Base-by-base conservation (phyloP, 768 basidiomycete genomes). In the Trametes elegans region DNA sequence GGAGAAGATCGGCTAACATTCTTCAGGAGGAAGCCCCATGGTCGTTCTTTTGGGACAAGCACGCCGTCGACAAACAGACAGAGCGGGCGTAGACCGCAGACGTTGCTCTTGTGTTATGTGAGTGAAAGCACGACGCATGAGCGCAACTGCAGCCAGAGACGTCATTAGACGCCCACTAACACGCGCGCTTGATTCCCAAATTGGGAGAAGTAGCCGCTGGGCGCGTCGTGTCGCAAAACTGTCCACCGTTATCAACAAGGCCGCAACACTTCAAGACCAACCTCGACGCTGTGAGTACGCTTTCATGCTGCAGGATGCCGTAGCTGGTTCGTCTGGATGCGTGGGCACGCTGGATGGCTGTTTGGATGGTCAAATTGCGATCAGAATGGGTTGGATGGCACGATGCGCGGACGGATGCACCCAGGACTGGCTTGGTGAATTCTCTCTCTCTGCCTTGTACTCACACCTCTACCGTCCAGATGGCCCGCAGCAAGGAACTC, bases 401-500 rank as follows among this genome's bases (percentile, higher is more conserved):
- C 73, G 62, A 60, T 59, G 56, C 34, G n/a, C n/a, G 49, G 48
- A 19, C 38, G 57, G 64, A 64, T 66, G 67, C 39, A 55, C 45
- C 53, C 54, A 32, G 48, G 49, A 52, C 42, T 13, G 24, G 29
- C 41, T 52, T 41, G 49, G 44, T 52, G 54, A 57, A 41, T 38
- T 8, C 41, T 31, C 21, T 41, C 39, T 50, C 26, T 45, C 36
- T 24, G 42, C 50, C 29, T 59, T 21, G 19, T 45, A 61, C 62
- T 65, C 21, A 65, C 52, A 57, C 49, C 26, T 32, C 47, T 13
- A 34, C 23, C 18, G n/a, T 19, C 38, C 72, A 87, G 85, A 91
- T 92, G 89, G 88, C 88, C 74, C 87, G 89, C 76, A 88, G 80
- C 73, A 88, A 89, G 77, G 84, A 89, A 78, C 76, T 94, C 73